Base-by-base conservation (phyloP, 495 filamentous ascomycete genomes). In the Penicillium steckii region DNA sequence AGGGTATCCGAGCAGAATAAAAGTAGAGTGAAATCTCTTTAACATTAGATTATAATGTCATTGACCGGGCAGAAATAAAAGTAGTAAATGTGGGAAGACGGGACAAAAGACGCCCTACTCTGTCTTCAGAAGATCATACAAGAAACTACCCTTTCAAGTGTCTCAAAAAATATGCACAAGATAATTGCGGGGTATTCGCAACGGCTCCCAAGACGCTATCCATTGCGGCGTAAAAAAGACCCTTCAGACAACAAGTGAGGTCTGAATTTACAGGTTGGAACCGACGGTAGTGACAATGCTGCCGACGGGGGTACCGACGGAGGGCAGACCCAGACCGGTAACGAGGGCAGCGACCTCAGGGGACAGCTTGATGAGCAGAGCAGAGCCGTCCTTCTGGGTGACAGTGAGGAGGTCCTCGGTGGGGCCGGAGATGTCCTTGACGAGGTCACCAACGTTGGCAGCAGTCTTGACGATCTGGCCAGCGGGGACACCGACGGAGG, bases 361-460 rank as follows among this genome's bases (percentile, higher is more conserved):
- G 48, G 64, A 60, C 42, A 75, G 67, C 55, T 68, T 44, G 54
- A 75, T 56, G 27, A 75, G 69, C 46, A 75, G 70, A 30, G 56
- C 29, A 30, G 59, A 53, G 50, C 61, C 63, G 33, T 71, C 66
- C 37, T 68, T 37, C 43, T 60, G 62, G 22, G 65, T 62, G 30
- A 73, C 61, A 32, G 58, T 67, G 22, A 75, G 63, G 53, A 72
- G 65, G 10, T 62, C 27, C 50, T 69, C 49, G 26, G 65, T 50
- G 53, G 65, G 65, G 27, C 15, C 41, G 52, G 62, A 58, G 37
- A 73, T 44, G 55, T 72, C 63, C 51, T 60, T 60, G 46, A 75
- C 32, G 44, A 75, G 70, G 51, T 75, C 69, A 56, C 70, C 69
- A 23, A 71, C 48, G 55, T 38, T 56, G 52, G 60, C 56, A 41